Conservation (phyloP, 192 early-diverging fungal genomes). For the Obelidium mucronatum region DNA sequence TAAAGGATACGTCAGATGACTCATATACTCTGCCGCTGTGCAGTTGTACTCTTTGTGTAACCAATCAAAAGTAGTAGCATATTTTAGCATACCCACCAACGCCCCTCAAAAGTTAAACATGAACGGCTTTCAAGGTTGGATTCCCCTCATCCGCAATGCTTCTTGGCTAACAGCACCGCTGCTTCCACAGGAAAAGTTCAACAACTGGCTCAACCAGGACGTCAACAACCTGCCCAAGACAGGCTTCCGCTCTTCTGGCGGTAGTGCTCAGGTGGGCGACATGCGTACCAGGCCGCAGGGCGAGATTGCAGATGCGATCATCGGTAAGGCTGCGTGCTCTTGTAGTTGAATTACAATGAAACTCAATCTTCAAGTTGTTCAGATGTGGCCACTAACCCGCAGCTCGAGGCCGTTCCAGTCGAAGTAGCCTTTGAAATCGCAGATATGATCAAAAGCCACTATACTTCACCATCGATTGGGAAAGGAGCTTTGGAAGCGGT, state of each 20-base stretch:
- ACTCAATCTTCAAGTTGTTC: neutral
- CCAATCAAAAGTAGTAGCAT: too few species aligned
- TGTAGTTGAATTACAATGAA: neutral
- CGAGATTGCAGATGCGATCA: slow-evolving; percentile 6
- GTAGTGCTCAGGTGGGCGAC: neutral
- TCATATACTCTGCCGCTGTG: too few species aligned
- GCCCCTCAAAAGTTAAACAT: too few species aligned
- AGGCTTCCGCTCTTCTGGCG: neutral
- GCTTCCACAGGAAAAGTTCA: neutral
- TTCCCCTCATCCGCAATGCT: too few species aligned
- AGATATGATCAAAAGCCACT: neutral
- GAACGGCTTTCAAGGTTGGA: too few species aligned
- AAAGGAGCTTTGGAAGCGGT: neutral
- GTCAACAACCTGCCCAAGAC: neutral
- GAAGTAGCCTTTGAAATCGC: slow-evolving; percentile 1
- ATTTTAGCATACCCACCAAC: too few species aligned
- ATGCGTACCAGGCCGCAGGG: neutral
- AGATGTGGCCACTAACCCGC: neutral
- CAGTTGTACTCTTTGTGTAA: too few species aligned
- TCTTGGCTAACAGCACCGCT: too few species aligned
- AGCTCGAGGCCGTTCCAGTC: neutral
- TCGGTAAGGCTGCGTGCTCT: neutral
- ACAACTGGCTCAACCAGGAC: neutral
- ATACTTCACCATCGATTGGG: neutral
- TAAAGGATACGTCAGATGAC: too few species aligned